Evolutionary conservation across 306 rosid species (phyloP), one percentile per base, ranked within the genome.

Genomic region (Cajanus cajan): DNA sequence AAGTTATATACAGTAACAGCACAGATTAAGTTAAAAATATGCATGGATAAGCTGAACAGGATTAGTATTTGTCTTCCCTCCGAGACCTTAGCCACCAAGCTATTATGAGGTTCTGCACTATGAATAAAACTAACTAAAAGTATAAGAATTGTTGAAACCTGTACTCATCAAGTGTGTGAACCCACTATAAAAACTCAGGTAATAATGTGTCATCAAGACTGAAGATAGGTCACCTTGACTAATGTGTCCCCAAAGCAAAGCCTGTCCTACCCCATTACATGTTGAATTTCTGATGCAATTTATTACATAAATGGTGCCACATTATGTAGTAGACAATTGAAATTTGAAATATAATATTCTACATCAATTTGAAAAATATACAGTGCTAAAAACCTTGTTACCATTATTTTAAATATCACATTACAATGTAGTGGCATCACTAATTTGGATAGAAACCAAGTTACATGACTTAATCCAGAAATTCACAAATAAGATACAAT

Each of bases 401-500:
- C 40, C 66, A 18, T 59, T 58, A 25, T 58, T 34, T 52, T 37
- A 69, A 73, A 51, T 9, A 58, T 41, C 34, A 69, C 44, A 71
- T 36, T 71, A 64, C 28, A 82, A 44, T 39, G 51, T 52, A 28
- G 55, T 9, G 16, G 65, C 34, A 48, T 66, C 21, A 52, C 18
- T 4, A 14, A 71, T 52, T 76, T 51, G 43, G 68, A 68, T 6
- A 67, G 66, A 71, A 73, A 80, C 70, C 80, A 86, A 1, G 7
- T 8, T 44, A 62, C 40, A 21, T 28, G 31, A 28, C 31, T 28
- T 28, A 28, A 28, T 62, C 63, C 48, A 57, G 54, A 67, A 39
- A 59, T 57, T 59, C 76, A 70, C 33, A 80, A 72, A 45, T 11
- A 71, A 57, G 34, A 70, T 24, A 74, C 43, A 54, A n/a, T 63